Base-by-base conservation (phyloP, 495 filamentous ascomycete genomes). In the Penicillium lagena region DNA sequence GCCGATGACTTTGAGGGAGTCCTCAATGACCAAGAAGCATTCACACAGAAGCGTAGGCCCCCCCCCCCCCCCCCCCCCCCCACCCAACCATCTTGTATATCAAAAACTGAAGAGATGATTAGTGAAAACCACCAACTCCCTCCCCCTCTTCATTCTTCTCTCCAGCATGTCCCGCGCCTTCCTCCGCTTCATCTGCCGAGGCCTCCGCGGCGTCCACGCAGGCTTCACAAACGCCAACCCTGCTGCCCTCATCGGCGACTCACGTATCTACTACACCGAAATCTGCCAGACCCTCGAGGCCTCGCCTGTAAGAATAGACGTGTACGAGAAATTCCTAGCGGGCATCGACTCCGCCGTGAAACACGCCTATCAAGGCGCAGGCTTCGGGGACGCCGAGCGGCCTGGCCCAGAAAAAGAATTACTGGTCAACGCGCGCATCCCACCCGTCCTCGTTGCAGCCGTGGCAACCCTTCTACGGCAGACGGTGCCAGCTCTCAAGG, bases 141-240 rank as follows among this genome's bases (percentile, higher is more conserved):
- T 87, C 11, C 69, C 82, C 17, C 70, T 94, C 17, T 70, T 87
- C 47, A 68, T 89, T 38, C 67, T 89, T 38, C 76, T 90, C 15
- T 83, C 82, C 45, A 87, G 83, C 40, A 80, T 85, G 50, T 82
- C 85, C 11, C 80, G 88, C 9, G 76, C 79, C 36, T 83, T 90
- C 51, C 67, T 90, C 40, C 76, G 75, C 12, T 81, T 81, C 34
- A 73, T 80, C 43, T 87, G 82, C 61, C 83, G 80, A 39, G 78
- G 77, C 28, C 73, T 90, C 29, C 68, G 67, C 34, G 62, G 63
- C 35, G 52, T 78, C 12, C 54, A 66, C 33, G 54, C 57, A 7
- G 62, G 65, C 33, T 67, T 66, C 49, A 46, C 57, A 36, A 58
- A 37, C 35, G 47, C 56, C 28, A 57, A 56, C 42, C 51, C 51